Base-by-base conservation (phyloP, 148 eudicot genomes). In the Talinum fruticosum region DNA sequence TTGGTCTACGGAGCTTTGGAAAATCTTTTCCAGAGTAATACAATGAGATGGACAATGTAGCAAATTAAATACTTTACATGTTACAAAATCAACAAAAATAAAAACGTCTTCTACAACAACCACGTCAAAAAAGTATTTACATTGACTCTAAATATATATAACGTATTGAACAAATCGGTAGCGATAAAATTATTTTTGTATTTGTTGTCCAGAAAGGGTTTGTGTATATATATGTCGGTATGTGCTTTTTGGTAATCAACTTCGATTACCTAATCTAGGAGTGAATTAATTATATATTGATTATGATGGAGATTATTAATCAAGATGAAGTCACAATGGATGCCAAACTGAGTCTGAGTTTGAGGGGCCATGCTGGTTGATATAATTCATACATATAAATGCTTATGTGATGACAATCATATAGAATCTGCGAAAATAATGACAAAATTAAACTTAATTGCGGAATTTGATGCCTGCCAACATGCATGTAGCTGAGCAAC, bases 381-480 rank as follows among this genome's bases (percentile, higher is more conserved):
- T 66, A 4, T 30, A 18, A 14, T 18, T 16, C 5, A 69, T 69
- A n/a, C 16, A 8, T 2, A 49, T 23, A 57, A 57, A 57, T 38
- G 21, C 44, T 10, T 72, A 45, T 28, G 59, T 73, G 30, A 68
- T 36, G 45, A 74, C 33, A 67, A 36, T 53, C 30, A 67, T 16
- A 67, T 19, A 10, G 57, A 53, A 66, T 66, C 73, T 66, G 1
- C 6, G 1, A 19, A 79, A 38, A 65, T 69, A 24, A 80, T 38
- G 35, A 74, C 34, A 72, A 80, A 32, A 41, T 41, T 41, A 6
- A 59, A 73, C 15, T 66, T 80, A 3, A 41, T 41, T 59, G 82
- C 57, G 78, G 82, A 75, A 80, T 74, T 75, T 80, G 79, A 80
- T 80, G 79, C 32, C 54, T 73, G 67, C 47, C 77, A 73, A 64